These are phyloP conservation scores for Crucibulum laeve DNA, from an alignment of 768 basidiomycete genomes.

Conservation along the genomic window DNA sequence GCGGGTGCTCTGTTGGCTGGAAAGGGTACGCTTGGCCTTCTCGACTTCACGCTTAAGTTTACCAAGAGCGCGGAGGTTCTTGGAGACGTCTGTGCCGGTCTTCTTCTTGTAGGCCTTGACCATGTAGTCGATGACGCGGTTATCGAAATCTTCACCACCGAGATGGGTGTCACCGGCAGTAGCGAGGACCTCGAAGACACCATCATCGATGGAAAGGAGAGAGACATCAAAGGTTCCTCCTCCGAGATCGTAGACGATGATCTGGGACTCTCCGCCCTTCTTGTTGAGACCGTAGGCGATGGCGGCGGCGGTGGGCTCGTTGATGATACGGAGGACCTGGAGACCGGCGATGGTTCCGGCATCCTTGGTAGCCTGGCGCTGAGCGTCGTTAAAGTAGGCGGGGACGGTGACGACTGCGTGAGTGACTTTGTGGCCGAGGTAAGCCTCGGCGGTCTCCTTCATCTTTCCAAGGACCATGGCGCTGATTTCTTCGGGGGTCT, in stretches of 20 bases:
- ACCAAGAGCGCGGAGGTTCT: slow-evolving; percentile 79
- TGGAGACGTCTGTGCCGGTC: slow-evolving; percentile 78
- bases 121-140: slow-evolving; percentile 87
- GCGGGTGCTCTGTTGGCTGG: slow-evolving; percentile 83
- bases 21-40: slow-evolving; percentile 92
- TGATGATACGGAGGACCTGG: slow-evolving; percentile 61
- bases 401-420: slow-evolving; percentile 59
- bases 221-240: slow-evolving; percentile 99
- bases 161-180: slow-evolving; percentile 94
- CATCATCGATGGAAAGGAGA: slow-evolving; percentile 90
- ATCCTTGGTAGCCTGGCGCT: slow-evolving; percentile 68
- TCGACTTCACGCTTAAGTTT: slow-evolving; percentile 93
- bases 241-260: slow-evolving; percentile 97
- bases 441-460: slow-evolving; percentile 70
- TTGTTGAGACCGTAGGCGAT: slow-evolving; percentile 99
- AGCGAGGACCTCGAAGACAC: slow-evolving; percentile 86
- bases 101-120: slow-evolving; percentile 90
- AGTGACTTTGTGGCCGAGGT: slow-evolving; percentile 59
- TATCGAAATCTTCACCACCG: slow-evolving; percentile 95
- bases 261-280: slow-evolving; percentile 89
- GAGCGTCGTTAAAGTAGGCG: slow-evolving; percentile 56
- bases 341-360: slow-evolving; percentile 65
- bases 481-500: slow-evolving; percentile 66
- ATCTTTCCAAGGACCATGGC: slow-evolving; percentile 65
- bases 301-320: slow-evolving; percentile 75